Evolutionary conservation across 257 asterid genomes (phyloP).

Genomic region (Solanum gracilifrons): DNA sequence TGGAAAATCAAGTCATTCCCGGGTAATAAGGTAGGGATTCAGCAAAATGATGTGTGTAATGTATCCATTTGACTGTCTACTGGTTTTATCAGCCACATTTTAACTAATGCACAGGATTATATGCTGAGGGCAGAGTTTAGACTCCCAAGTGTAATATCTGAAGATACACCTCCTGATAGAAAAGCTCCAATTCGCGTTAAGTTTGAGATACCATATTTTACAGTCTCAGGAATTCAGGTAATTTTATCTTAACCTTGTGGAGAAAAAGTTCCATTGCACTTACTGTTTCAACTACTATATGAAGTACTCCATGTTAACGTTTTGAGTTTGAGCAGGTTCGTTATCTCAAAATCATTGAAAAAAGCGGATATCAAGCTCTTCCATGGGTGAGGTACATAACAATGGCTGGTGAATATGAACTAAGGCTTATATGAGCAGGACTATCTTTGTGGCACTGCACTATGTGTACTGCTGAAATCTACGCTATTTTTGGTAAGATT

Average conservation of each 20-base stretch:
- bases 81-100: neutral
- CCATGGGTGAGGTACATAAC: slow-evolving; percentile 92
- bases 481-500: neutral
- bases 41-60: neutral
- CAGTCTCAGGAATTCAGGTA: slow-evolving; percentile 99
- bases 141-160: slow-evolving; percentile 90
- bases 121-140: slow-evolving; percentile 94
- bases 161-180: slow-evolving; percentile 76
- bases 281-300: neutral
- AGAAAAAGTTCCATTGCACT: neutral
- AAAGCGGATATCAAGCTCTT: slow-evolving; percentile 83
- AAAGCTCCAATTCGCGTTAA: slow-evolving; percentile 96
- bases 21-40: slow-evolving; percentile 75
- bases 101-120: slow-evolving; percentile 50
- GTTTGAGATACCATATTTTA: slow-evolving; percentile 97
- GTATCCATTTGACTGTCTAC: neutral
- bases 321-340: slow-evolving; percentile 41
- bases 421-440: slow-evolving; percentile 36
- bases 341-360: slow-evolving; percentile 76
- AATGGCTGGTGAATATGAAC: slow-evolving; percentile 90
- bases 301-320: neutral
- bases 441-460: neutral
- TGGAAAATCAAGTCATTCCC: slow-evolving; percentile 99
- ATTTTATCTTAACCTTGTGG: neutral
- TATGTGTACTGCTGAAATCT: neutral